phyloP scores from a whole-genome alignment of 2,329 filamentous ascomycete species.

The Torrubiella hemipterigena region DNA sequence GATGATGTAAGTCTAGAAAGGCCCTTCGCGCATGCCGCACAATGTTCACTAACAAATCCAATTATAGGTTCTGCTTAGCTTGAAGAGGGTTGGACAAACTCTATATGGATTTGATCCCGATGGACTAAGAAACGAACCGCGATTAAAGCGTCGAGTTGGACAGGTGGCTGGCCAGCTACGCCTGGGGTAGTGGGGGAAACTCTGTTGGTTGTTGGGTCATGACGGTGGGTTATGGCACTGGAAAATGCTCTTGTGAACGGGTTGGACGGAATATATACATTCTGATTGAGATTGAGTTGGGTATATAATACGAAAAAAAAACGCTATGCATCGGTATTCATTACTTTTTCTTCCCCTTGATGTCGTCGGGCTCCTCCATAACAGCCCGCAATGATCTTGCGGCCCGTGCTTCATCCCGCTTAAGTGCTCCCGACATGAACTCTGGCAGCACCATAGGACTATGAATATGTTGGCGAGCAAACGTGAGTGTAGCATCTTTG shows the following conservation, averaged over 20 bases:
- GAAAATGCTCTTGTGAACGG: too few relatives aligned
- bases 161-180: too few relatives aligned
- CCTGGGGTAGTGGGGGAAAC: too few relatives aligned
- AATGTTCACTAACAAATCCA: constrained; percentile 6
- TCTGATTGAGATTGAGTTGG: too few relatives aligned
- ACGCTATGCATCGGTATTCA: neutral
- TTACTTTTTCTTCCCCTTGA: constrained; percentile 28
- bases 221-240: too few relatives aligned
- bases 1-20: constrained; percentile 38
- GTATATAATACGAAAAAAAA: constrained; percentile 8
- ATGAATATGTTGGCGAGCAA: constrained; percentile 70
- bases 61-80: constrained; percentile 38
- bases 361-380: constrained; percentile 34
- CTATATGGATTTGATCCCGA: constrained; percentile 46
- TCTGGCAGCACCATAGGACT: constrained; percentile 48
- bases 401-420: constrained; percentile 46
- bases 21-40: too few relatives aligned
- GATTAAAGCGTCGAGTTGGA: too few relatives aligned
- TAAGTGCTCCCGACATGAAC: constrained; percentile 50
- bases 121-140: too few relatives aligned
- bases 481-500: constrained; percentile 54
- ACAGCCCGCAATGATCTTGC: constrained; percentile 38
- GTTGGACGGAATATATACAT: too few relatives aligned
- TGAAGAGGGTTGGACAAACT: constrained; percentile 35
- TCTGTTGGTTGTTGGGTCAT: too few relatives aligned